Evolutionary conservation across 2,329 filamentous ascomycete species (phyloP), one percentile per base, ranked within the genome.

Genomic region (Fusarium staphyleae): DNA sequence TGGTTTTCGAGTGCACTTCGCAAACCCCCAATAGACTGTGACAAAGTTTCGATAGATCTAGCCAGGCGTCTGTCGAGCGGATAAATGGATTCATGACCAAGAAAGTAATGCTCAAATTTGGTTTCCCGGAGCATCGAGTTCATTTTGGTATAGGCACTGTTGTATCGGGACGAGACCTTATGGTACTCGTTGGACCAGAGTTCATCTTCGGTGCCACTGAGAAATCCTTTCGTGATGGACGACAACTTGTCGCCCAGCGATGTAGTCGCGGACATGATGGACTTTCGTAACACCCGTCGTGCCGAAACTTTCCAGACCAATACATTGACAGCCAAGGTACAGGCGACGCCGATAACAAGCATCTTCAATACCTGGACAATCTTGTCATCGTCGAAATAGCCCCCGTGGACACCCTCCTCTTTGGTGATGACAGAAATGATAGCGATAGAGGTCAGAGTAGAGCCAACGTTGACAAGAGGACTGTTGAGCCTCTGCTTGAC

Each of bases 341-440:
- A 85, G 14, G 82, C 73, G 26, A 93, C 88, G 24, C 89, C 91
- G 76, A 93, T 85, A n/a, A 89, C 72, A 37, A 96, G 81, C 82
- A 96, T 93, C 71, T 92, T 91, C 65, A 95, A 76, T 19, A 93
- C 87, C 71, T 96, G 90, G 0, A 86, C 78, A 44, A 96, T 88
- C 73, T 96, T 96, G 52, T 85, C 85, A 64, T 89, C 86, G 0
- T 89, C 92, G 67, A 96, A 91, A 45, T 88, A 87, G 5, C 90
- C 91, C 28, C 83, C 86, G 66, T 96, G 90, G 1, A 97, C 87
- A 3, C 91, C 87, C 43, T 91, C 92, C 73, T 97, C 93, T 74
- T 96, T 96, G 10, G 93, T 96, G 57, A 97, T 78, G 37, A 96
- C 85, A 3, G 90, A 93, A 69, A 97, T 96, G 59, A 95, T 90